Evolutionary conservation across 345 rosid genomes (phyloP).

Genomic region (Syzygium aqueum): DNA sequence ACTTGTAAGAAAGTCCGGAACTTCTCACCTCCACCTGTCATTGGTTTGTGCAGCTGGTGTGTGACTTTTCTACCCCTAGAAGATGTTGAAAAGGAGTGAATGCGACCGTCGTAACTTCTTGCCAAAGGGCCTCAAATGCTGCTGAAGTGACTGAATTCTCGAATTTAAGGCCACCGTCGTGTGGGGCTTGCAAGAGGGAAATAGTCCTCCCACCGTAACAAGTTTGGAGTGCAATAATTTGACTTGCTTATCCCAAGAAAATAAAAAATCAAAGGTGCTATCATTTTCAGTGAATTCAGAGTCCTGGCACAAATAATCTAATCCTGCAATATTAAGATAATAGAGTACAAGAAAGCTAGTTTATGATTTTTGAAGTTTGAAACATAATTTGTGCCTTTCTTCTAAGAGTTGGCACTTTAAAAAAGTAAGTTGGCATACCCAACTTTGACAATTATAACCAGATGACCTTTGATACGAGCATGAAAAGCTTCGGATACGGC

Average conservation of each 20-base stretch:
- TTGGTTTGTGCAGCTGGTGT: background rate
- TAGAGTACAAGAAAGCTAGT: background rate
- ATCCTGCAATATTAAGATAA: background rate
- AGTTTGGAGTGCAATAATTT: background rate
- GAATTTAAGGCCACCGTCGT: too few species aligned
- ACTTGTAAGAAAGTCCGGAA: too few species aligned
- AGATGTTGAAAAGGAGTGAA: background rate
- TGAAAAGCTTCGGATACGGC: fast-evolving
- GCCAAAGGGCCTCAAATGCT: background rate
- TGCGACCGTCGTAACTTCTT: background rate
- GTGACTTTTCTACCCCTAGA: background rate
- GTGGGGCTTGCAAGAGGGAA: background rate
- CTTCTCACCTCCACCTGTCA: background rate
- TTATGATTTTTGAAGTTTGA: background rate
- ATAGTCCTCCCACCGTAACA: background rate
- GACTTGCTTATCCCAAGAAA: background rate
- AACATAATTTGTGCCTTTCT: background rate
- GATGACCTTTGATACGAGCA: background rate
- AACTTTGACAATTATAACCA: background rate
- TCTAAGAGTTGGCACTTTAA: background rate
- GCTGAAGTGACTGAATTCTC: background rate
- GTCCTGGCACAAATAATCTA: background rate
- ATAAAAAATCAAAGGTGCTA: background rate
- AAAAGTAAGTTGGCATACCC: fast-evolving
- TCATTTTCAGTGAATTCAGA: background rate